Percentiles rank a stretch among this genome's conserved stretches.
Evolutionary conservation across 1,139 yeast species (phyloP).

Genomic region (Geotrichum fermentans): DNA sequence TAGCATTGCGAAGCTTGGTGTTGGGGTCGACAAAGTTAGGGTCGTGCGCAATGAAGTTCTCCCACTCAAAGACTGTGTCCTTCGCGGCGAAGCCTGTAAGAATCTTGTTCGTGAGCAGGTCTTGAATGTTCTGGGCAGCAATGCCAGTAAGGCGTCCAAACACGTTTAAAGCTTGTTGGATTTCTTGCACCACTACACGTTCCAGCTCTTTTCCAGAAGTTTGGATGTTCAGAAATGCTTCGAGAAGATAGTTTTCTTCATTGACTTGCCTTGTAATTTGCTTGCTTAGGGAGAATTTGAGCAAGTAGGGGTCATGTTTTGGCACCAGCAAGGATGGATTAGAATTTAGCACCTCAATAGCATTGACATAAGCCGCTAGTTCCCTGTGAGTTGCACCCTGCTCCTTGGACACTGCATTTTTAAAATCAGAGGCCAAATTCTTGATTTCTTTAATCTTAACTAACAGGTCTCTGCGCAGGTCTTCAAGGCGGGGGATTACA

Average conservation of each 20-base stretch:
- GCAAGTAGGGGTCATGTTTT: constrained; percentile 74
- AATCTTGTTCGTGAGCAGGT: constrained; percentile 57
- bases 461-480: constrained; percentile 71
- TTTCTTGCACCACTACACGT: constrained; percentile 76
- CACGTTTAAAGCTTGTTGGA: constrained; percentile 71
- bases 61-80: constrained; percentile 86
- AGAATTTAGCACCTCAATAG: constrained; percentile 31
- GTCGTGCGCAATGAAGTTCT: constrained; percentile 68
- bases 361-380: constrained; percentile 28
- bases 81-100: constrained; percentile 70
- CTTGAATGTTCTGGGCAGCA: constrained; percentile 27
- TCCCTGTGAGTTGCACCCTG: constrained; percentile 49
- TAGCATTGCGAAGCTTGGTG: constrained; percentile 61
- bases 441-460: constrained; percentile 86
- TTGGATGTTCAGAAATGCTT: constrained; percentile 83
- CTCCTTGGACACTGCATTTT: constrained; percentile 66
- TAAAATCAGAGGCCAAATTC: constrained; percentile 75
- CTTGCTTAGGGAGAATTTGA: constrained; percentile 65
- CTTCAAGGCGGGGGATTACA: constrained; percentile 80
- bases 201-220: constrained; percentile 85
- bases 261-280: constrained; percentile 70
- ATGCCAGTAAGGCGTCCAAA: constrained; percentile 51
- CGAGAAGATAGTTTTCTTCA: constrained; percentile 82
- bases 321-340: constrained; percentile 40
- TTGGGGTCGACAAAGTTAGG: constrained; percentile 72